These are phyloP conservation scores for Metschnikowia amazonensis DNA, from an alignment of 805 yeast species.

Conservation along the genomic window DNA sequence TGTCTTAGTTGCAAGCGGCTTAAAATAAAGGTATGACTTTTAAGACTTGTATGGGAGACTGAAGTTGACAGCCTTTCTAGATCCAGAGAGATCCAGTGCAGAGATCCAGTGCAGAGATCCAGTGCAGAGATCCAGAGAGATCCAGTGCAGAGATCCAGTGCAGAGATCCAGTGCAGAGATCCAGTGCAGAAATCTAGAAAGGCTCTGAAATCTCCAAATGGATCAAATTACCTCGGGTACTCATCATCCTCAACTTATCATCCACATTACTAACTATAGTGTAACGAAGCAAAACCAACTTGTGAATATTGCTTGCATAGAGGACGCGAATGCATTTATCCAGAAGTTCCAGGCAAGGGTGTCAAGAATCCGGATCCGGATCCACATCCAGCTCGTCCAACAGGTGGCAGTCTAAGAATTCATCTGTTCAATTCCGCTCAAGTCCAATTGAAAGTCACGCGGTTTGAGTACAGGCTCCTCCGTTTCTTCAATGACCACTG, in stretches of 20 bases:
- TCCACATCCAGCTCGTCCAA: too few relatives aligned
- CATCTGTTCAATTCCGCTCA: slow-evolving; percentile 17
- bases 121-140: too few relatives aligned
- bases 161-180: too few relatives aligned
- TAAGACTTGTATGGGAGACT: too few relatives aligned
- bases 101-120: too few relatives aligned
- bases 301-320: slow-evolving; percentile 35
- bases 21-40: slow-evolving; percentile 28
- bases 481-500: slow-evolving; percentile 29
- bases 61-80: too few relatives aligned
- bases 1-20: slow-evolving; percentile 31
- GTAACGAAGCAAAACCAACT: slow-evolving; percentile 28
- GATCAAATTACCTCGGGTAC: too few relatives aligned
- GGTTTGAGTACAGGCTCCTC: slow-evolving; percentile 24
- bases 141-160: too few relatives aligned
- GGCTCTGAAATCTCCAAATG: too few relatives aligned
- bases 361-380: not conserved
- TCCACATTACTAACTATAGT: slow-evolving; percentile 22
- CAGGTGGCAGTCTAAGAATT: not conserved
- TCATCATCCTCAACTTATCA: too few relatives aligned
- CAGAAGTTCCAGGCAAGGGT: slow-evolving; percentile 1
- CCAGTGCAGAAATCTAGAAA: too few relatives aligned
- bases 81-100: too few relatives aligned
- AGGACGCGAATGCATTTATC: slow-evolving; percentile 24
- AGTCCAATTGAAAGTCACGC: slow-evolving; percentile 20